phyloP scores from a whole-genome alignment of 768 basidiomycete genomes.

The Rhizopogon roseolus region DNA sequence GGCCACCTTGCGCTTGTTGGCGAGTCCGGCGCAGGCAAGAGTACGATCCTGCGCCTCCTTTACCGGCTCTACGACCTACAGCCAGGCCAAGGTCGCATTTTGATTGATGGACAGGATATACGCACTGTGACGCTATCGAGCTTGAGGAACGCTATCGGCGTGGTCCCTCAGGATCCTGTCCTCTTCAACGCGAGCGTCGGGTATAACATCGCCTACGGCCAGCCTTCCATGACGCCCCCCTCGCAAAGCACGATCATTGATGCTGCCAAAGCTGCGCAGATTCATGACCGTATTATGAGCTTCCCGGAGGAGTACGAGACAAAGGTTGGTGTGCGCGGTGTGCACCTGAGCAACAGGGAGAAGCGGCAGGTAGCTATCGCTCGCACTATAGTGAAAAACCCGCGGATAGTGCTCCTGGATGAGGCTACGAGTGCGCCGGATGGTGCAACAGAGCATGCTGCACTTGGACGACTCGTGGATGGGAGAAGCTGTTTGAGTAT shows the following conservation, averaged over 20 bases:
- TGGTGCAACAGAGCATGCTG: slow-evolving; percentile 5
- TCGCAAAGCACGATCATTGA: slow-evolving; percentile 63
- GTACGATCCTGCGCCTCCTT: slow-evolving; percentile 76
- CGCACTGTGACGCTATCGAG: slow-evolving; percentile 80
- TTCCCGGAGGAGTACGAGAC: slow-evolving; percentile 88
- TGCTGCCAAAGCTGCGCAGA: slow-evolving; percentile 77
- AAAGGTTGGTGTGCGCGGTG: slow-evolving; percentile 82
- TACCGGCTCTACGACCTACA: slow-evolving; percentile 90
- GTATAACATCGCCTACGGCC: slow-evolving; percentile 66
- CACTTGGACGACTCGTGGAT: slow-evolving; percentile 20
- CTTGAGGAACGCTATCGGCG: slow-evolving; percentile 76
- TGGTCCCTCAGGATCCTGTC: slow-evolving; percentile 60
- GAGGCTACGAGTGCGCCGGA: slow-evolving; percentile 53
- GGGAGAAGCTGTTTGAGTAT: background rate
- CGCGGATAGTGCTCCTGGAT: slow-evolving; percentile 73
- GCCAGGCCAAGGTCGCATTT: slow-evolving; percentile 72
- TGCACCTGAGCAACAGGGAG: slow-evolving; percentile 81
- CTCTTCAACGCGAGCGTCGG: slow-evolving; percentile 67
- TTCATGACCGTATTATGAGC: slow-evolving; percentile 78
- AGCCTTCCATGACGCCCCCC: slow-evolving; percentile 30
- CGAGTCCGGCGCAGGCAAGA: slow-evolving; percentile 78
- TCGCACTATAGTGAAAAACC: slow-evolving; percentile 79
- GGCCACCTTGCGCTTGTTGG: slow-evolving; percentile 88
- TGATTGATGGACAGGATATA: slow-evolving; percentile 85
- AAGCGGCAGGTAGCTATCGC: slow-evolving; percentile 88